Conservation (phyloP, 1,284 basidiomycete genomes). For the Coniferiporia weirii region DNA sequence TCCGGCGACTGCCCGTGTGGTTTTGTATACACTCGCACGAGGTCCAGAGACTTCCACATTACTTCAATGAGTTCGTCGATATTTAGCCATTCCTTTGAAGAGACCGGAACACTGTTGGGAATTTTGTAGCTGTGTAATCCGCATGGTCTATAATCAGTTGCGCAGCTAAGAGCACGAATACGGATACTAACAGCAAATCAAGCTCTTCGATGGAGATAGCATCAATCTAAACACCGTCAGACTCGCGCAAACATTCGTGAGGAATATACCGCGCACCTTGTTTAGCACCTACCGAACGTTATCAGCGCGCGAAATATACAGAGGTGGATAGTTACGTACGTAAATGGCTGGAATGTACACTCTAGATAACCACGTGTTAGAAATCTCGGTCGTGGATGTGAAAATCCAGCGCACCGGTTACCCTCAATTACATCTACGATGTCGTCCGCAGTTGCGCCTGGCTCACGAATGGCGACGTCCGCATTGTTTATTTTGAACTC, state of each 20-base stretch:
- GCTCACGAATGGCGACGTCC: slow-evolving; percentile 93
- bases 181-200: slow-evolving; percentile 72
- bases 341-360: slow-evolving; percentile 93
- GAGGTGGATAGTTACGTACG: slow-evolving; percentile 41
- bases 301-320: slow-evolving; percentile 7
- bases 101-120: slow-evolving; percentile 92
- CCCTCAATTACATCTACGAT: slow-evolving; percentile 96
- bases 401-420: slow-evolving; percentile 54
- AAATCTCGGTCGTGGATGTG: background rate
- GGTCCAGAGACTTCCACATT: slow-evolving; percentile 88
- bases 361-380: slow-evolving; percentile 38
- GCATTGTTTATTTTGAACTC: slow-evolving; percentile 90
- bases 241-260: background rate
- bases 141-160: slow-evolving; percentile 3
- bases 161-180: background rate
- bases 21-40: slow-evolving; percentile 94
- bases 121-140: slow-evolving; percentile 68
- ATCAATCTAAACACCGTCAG: slow-evolving; percentile 69
- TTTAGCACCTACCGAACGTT: slow-evolving; percentile 55
- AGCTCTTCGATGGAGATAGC: slow-evolving; percentile 98
- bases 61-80: slow-evolving; percentile 90
- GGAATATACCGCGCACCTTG: slow-evolving; percentile 43
- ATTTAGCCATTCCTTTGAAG: slow-evolving; percentile 92
- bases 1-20: slow-evolving; percentile 90
- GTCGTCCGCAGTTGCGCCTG: slow-evolving; percentile 93